Evolutionary conservation across 2,329 filamentous ascomycete species (phyloP), one percentile per base, ranked within the genome.

Genomic region (Hymenoscyphus scutula): DNA sequence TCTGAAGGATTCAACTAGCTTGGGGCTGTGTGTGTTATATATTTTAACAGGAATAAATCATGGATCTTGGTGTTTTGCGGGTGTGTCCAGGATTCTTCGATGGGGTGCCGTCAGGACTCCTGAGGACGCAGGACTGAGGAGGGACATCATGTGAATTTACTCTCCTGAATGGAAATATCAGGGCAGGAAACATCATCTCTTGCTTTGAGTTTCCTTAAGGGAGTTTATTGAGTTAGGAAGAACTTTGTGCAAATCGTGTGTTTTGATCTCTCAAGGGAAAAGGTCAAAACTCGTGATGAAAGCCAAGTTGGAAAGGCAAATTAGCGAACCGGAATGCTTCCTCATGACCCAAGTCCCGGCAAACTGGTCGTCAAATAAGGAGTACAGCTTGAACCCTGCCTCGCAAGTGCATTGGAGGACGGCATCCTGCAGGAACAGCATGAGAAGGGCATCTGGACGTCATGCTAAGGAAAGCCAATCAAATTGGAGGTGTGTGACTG

Each of bases 311-410:
- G 53, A 13, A 34, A 51, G 45, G 19, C 45, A 10, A 55, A 19
- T 29, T 27, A 32, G 53, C 27, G 53, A 55, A 19, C 27, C 53
- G 27, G n/a, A 15, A 34, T 13, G 53, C 27, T 34, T 55, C 51
- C 27, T 29, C 27, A 55, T 30, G 15, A 25, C 53, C 53, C n/a
- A 55, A 4, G 15, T 11, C 53, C 27, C 27, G 53, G 13, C 27
- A 55, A 11, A 11, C 13, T 51, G 45, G 45, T 51, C 45, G 45
- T 51, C 45, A 51, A 51, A 51, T 51, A 51, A 51, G 45, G 45
- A 51, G 45, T 8, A 51, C 45, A 51, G 45, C 45, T 8, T 51
- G 23, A 51, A 51, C 10, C 19, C 45, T 23, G 34, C 34, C 34
- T 37, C 4, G 34, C 13, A 11, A 11, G 45, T 51, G 45, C 45